phyloP scores from a whole-genome alignment of 805 yeast species.

The Blastobotrys chiropterorum region DNA sequence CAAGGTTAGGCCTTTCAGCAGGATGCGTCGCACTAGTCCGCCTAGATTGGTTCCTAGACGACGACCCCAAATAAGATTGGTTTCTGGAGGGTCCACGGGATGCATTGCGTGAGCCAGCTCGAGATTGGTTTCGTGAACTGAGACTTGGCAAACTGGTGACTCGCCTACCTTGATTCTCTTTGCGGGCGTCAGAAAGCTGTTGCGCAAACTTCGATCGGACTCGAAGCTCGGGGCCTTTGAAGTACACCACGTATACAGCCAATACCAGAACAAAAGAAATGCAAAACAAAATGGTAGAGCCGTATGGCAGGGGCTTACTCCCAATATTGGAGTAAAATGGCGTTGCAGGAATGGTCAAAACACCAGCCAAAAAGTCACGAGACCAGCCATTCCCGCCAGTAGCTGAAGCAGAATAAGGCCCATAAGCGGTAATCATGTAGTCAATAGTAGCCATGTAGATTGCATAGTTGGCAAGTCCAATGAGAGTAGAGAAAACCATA shows the following conservation, averaged over 20 bases:
- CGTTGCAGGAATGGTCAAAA: slow-evolving; percentile 35
- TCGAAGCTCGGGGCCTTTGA: slow-evolving; percentile 37
- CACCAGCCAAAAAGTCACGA: slow-evolving; percentile 38
- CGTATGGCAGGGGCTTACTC: slow-evolving; percentile 34
- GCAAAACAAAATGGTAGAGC: slow-evolving; percentile 35
- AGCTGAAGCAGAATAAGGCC: slow-evolving; percentile 40
- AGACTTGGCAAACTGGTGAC: slow-evolving; percentile 7
- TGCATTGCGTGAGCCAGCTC: slow-evolving; percentile 4
- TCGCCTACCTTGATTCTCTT: slow-evolving; percentile 4
- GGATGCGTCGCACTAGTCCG: background rate
- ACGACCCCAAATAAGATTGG: background rate
- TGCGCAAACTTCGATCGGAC: slow-evolving; percentile 35
- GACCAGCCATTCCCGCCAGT: slow-evolving; percentile 41
- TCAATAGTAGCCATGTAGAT: slow-evolving; percentile 42
- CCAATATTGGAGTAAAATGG: slow-evolving; percentile 36
- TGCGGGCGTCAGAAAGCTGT: slow-evolving; percentile 16
- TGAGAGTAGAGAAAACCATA: slow-evolving; percentile 33
- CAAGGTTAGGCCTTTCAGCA: background rate
- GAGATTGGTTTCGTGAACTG: slow-evolving; percentile 6
- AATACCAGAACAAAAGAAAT: slow-evolving; percentile 32
- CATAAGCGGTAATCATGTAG: slow-evolving; percentile 39
- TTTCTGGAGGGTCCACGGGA: background rate
- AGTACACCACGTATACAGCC: slow-evolving; percentile 36
- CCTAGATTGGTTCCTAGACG: background rate
- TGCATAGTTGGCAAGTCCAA: slow-evolving; percentile 37